These are phyloP conservation scores for Oenanthe javanica DNA, from an alignment of 140 eudicot genomes.

Conservation along the genomic window DNA sequence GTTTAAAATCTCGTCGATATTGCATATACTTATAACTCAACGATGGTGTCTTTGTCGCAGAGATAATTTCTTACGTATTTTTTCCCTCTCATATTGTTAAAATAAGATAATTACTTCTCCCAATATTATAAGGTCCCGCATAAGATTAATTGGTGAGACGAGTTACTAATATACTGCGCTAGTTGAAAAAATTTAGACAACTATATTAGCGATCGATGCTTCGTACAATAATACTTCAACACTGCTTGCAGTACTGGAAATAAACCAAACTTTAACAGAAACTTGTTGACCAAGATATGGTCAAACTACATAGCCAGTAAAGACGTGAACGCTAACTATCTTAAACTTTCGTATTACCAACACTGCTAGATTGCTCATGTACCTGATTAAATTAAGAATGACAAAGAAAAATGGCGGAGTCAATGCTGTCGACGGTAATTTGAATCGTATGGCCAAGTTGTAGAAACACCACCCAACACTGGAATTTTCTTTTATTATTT, in stretches of 20 bases:
- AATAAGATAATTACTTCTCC: too few relatives aligned
- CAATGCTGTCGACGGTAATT: not conserved
- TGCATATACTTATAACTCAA: too few relatives aligned
- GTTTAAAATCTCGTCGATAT: too few relatives aligned
- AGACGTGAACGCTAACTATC: conserved; percentile 1
- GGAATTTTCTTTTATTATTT: too few relatives aligned
- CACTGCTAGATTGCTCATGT: not conserved
- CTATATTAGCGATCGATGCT: too few relatives aligned
- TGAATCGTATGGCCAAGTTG: not conserved
- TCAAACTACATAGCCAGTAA: not conserved
- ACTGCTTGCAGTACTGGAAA: not conserved
- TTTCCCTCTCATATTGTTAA: too few relatives aligned
- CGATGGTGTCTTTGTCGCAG: too few relatives aligned
- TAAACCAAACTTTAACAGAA: not conserved
- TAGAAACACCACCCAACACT: not conserved
- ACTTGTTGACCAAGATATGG: not conserved
- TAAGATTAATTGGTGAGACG: too few relatives aligned
- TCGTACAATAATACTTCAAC: not conserved
- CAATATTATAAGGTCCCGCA: too few relatives aligned
- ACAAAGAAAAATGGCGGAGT: not conserved
- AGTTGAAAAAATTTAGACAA: not conserved
- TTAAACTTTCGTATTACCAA: not conserved
- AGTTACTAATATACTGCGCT: too few relatives aligned
- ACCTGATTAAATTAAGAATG: not conserved
- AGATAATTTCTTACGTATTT: too few relatives aligned